Percentiles rank a stretch among this genome's conserved stretches.
These are phyloP conservation scores for Collybiopsis luxurians DNA, from an alignment of 768 basidiomycete species.

Conservation along the genomic window DNA sequence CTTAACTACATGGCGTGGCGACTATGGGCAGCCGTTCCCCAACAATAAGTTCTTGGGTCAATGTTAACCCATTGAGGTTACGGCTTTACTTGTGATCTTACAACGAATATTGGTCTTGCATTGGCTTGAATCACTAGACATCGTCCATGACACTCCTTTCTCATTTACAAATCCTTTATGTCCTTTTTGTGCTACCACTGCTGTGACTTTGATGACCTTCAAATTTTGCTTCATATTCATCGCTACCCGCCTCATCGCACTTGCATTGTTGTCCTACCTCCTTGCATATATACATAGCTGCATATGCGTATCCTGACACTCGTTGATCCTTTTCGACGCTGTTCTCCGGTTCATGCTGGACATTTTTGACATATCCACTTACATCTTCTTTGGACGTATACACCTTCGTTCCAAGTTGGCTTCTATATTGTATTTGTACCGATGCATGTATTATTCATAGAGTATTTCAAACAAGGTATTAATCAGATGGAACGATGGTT, in stretches of 20 bases:
- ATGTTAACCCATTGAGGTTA: constrained; percentile 9
- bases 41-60: constrained; percentile 42
- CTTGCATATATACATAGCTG: too few species aligned
- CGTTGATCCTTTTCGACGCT: too few species aligned
- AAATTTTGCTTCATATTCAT: too few species aligned
- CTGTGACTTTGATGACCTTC: too few species aligned
- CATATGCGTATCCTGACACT: too few species aligned
- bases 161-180: too few species aligned
- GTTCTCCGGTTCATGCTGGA: too few species aligned
- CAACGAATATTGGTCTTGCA: not conserved
- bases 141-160: too few species aligned
- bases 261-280: too few species aligned
- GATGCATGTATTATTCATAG: constrained; percentile 1
- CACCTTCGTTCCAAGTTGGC: not conserved
- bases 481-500: not conserved
- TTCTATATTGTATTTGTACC: constrained; percentile 2
- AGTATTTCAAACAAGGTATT: not conserved
- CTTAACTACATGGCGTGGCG: constrained; percentile 38
- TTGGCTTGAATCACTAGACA: too few species aligned
- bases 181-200: too few species aligned
- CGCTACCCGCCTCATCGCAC: too few species aligned
- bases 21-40: constrained; percentile 50
- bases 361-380: not conserved
- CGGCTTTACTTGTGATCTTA: not conserved
- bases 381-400: not conserved